Evolutionary conservation across 768 basidiomycete species (phyloP).

Genomic region (Mrakia gelida): DNA sequence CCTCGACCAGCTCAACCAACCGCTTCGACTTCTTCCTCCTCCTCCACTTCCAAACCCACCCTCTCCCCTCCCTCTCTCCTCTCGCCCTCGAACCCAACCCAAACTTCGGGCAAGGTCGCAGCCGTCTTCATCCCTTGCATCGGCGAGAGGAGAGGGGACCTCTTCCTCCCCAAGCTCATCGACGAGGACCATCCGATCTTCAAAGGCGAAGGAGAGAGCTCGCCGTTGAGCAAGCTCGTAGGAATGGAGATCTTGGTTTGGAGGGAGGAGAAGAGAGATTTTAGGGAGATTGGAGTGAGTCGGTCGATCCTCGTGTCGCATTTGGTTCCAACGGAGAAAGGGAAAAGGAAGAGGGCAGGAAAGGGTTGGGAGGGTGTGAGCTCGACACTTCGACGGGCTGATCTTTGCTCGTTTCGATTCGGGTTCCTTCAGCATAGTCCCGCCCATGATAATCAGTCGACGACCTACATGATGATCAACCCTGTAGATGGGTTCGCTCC

Average conservation of each 20-base stretch:
- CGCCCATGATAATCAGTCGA: background rate
- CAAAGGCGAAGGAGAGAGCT: background rate
- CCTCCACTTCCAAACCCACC: background rate
- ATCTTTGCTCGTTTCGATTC: background rate
- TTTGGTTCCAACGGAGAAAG: background rate
- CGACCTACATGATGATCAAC: conserved; percentile 4
- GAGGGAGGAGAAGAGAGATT: conserved; percentile 5
- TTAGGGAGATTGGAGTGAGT: conserved; percentile 1
- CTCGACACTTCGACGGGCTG: background rate
- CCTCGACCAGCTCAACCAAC: background rate
- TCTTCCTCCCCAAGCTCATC: background rate
- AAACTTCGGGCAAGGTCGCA: background rate
- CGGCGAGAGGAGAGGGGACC: background rate
- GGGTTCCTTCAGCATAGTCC: conserved; percentile 2
- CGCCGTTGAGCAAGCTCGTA: background rate
- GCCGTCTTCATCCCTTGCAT: background rate
- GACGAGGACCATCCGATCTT: background rate
- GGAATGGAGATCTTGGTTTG: conserved; percentile 3
- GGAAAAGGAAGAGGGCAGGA: background rate
- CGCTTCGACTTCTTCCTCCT: background rate
- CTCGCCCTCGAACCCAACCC: background rate
- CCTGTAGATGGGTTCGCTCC: background rate
- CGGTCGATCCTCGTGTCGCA: background rate
- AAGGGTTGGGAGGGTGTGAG: background rate
- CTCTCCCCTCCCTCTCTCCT: background rate